A percentile compares a stretch with the other conserved stretches of the same genome.
phyloP scores from a whole-genome alignment of 331 rosid genomes.

The Erythrophleum ivorense region DNA sequence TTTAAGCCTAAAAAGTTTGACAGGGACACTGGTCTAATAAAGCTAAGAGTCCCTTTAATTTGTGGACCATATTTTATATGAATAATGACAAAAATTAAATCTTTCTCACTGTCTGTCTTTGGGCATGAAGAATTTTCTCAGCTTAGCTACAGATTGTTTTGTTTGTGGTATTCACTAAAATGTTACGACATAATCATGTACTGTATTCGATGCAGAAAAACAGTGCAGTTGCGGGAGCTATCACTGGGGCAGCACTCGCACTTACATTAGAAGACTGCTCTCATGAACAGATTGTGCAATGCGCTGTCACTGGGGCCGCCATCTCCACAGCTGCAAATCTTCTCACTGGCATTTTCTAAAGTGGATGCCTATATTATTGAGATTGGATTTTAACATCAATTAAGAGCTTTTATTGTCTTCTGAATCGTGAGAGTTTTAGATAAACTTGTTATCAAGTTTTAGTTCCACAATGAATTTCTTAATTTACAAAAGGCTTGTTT shows the following conservation, averaged over 20 bases:
- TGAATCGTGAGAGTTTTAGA: neutral
- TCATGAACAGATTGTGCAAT: constrained; percentile 82
- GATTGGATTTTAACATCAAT: neutral
- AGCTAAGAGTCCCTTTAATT: neutral
- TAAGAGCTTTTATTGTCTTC: neutral
- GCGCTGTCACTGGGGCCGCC: constrained; percentile 92
- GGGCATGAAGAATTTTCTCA: neutral
- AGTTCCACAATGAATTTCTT: neutral
- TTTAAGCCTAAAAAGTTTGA: neutral
- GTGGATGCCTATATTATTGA: neutral
- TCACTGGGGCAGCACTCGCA: constrained; percentile 79
- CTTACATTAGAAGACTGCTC: constrained; percentile 61
- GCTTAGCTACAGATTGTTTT: neutral
- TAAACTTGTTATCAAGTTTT: neutral
- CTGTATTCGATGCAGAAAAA: constrained; percentile 67
- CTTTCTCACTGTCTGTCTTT: neutral
- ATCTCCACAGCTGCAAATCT: constrained; percentile 87
- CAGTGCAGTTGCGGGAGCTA: constrained; percentile 87
- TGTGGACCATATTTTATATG: neutral
- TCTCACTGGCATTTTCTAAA: constrained; percentile 66
- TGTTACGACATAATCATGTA: neutral
- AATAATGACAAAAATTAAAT: neutral
- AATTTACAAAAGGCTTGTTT: neutral
- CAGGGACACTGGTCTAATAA: neutral
- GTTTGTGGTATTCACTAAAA: neutral